Conservation (phyloP, 139 green algal species). For the Chlorella ohadii region DNA sequence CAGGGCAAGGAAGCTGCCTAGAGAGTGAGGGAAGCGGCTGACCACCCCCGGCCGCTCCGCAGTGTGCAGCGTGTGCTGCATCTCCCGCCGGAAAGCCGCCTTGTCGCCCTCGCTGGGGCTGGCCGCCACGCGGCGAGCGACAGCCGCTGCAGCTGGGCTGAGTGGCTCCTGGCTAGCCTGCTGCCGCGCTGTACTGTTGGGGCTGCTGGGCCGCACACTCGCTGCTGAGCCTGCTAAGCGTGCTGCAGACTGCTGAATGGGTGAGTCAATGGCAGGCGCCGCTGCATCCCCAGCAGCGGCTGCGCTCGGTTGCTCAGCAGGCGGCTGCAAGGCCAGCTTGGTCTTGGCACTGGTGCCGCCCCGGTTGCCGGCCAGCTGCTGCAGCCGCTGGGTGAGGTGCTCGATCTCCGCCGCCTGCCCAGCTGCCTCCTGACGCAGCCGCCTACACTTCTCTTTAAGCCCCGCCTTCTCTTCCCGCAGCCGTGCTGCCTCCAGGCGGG, state of each 20-base stretch:
- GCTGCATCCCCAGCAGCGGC: too few species aligned
- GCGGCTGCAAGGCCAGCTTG: not conserved
- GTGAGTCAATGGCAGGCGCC: not conserved
- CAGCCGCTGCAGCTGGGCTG: not conserved
- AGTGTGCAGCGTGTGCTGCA: slow-evolving; percentile 2
- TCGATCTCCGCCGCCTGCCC: not conserved
- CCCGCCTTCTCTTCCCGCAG: not conserved
- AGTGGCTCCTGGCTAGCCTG: too few species aligned
- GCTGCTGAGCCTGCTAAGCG: too few species aligned
- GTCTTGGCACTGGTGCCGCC: not conserved
- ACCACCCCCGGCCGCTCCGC: slow-evolving; percentile 37
- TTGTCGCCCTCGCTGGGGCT: not conserved
- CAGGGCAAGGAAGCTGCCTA: slow-evolving; percentile 23
- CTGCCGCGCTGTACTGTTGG: too few species aligned
- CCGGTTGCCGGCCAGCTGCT: not conserved
- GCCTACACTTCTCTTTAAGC: not conserved
- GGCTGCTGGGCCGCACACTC: too few species aligned
- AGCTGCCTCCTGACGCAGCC: slow-evolving; percentile 26
- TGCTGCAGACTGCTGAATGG: slow-evolving; percentile 1
- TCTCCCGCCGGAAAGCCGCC: slow-evolving; percentile 29
- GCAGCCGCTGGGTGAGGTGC: not conserved
- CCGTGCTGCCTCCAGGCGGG: slow-evolving; percentile 3
- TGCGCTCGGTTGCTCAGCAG: too few species aligned
- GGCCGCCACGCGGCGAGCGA: not conserved
- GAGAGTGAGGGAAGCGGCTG: slow-evolving; percentile 31